Evolutionary conservation across 257 asterid genomes (phyloP), one percentile per base, ranked within the genome.

Genomic region (Plantago ovata): DNA sequence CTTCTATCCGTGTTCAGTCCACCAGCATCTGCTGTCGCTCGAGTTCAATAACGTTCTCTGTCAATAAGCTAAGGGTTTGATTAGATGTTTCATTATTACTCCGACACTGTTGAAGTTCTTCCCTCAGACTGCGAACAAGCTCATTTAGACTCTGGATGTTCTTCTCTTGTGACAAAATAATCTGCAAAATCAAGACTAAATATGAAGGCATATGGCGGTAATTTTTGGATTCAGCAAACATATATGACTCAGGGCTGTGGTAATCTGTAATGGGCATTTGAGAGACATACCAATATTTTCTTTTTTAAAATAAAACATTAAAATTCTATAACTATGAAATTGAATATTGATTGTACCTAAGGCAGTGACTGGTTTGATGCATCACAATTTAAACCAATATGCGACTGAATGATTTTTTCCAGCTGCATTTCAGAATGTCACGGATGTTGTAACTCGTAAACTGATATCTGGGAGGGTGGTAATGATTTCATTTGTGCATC

Each of bases 101-200:
- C 62, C 63, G 66, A 77, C 92, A 80, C 42, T 64, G 87, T 19
- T 61, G 80, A 53, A 78, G 68, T 60, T 80, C 80, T 57, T 75
- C 81, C 65, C 77, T 78, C 1, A 83, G 79, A 51, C 76, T 76
- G 61, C 70, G 81, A 28, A 83, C 81, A 14, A 75, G 81, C 76
- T 78, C 85, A 23, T 68, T 83, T 13, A 83, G 78, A 53, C 75
- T 78, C 55, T 83, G 83, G 45, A 83, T 80, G 74, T 64, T 75
- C 81, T 80, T 83, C 72, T 83, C 92, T 63, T 83, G 87, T 21
- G 82, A 64, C 56, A 80, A 67, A 53, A 78, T 83, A 33, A 77
- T 71, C 87, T 83, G 82, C 75, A 74, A 6, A n/a, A 51, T 45
- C 51, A 45, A 45, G 9, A 21, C 12, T 28, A 45, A 20, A 20